These are phyloP conservation scores for Ensete glaucum DNA, from an alignment of 176 grass and related monocot species.

Conservation along the genomic window DNA sequence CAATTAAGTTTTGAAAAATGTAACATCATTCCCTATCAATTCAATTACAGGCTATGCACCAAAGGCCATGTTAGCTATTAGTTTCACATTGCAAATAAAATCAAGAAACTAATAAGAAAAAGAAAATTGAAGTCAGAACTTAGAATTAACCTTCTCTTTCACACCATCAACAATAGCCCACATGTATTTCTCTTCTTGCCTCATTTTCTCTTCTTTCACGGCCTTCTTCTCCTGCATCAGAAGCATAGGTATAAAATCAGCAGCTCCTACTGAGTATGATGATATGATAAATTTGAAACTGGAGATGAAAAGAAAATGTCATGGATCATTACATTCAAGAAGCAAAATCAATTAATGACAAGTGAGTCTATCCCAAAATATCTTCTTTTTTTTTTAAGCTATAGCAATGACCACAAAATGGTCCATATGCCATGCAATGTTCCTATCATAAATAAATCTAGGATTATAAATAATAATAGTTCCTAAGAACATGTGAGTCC, in stretches of 20 bases:
- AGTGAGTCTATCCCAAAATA: not conserved
- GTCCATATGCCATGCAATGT: not conserved
- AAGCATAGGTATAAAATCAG: not conserved
- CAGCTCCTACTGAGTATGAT: not conserved
- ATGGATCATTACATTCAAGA: not conserved
- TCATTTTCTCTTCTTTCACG: conserved; percentile 75
- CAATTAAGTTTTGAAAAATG: too few relatives aligned
- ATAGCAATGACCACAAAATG: not conserved
- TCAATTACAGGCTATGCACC: not conserved
- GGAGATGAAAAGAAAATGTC: not conserved
- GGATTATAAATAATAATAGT: not conserved
- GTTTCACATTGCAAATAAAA: not conserved
- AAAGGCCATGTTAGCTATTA: conserved; percentile 6
- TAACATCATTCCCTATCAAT: not conserved
- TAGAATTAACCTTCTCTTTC: conserved; percentile 77
- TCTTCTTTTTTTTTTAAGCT: not conserved
- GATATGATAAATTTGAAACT: not conserved
- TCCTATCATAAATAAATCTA: not conserved
- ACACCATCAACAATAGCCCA: conserved; percentile 94
- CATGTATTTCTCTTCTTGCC: conserved; percentile 91
- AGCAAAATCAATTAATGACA: not conserved
- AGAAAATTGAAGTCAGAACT: not conserved
- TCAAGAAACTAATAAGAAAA: not conserved
- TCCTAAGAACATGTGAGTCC: too few relatives aligned
- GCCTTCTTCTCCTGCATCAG: conserved; percentile 77